Evolutionary conservation across 306 rosid species (phyloP), one percentile per base, ranked within the genome.

Genomic region (Spatholobus suberectus): DNA sequence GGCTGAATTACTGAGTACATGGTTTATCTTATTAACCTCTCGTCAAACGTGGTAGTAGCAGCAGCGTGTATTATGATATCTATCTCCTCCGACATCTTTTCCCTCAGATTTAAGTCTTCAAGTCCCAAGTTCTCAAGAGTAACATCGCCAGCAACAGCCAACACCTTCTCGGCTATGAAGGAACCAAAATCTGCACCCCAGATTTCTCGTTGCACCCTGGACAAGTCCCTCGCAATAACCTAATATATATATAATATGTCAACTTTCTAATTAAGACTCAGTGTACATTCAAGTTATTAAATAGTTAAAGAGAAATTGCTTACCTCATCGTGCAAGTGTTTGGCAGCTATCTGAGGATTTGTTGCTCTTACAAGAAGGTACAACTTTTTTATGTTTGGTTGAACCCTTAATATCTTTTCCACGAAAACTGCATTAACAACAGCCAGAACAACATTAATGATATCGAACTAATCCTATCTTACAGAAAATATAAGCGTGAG

Each of bases 21-120:
- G 26, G 38, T 3, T 15, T 0, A 38, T 1, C 24, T n/a, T n/a
- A n/a, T 24, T 43, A 11, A 80, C 87, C 87, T 83, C 32, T 87
- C 89, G 8, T 83, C 67, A 70, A 83, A 61, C 14, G 40, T 66
- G 5, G 85, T 83, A 3, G 83, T 70, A 8, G 87, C 89, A 9
- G 87, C 83, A 40, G 73, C 35, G 12, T 77, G 41, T 0, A 83
- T 44, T 41, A 83, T 70, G 13, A 70, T 14, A 11, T 87, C 65
- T 29, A 65, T 55, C 4, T 80, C 67, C 17, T 37, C 35, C 29
- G 29, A 83, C 77, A 76, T 80, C 13, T 80, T 43, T 83, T 80
- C 35, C 8, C 46, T 47, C 2, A 79, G 46, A 1, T 29, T 29
- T 3, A 1, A 2, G 9, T 87, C 83, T 35, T 70, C 34, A 4